Conservation (phyloP, 2,329 filamentous ascomycete genomes). For the Simplicillium sp. region DNA sequence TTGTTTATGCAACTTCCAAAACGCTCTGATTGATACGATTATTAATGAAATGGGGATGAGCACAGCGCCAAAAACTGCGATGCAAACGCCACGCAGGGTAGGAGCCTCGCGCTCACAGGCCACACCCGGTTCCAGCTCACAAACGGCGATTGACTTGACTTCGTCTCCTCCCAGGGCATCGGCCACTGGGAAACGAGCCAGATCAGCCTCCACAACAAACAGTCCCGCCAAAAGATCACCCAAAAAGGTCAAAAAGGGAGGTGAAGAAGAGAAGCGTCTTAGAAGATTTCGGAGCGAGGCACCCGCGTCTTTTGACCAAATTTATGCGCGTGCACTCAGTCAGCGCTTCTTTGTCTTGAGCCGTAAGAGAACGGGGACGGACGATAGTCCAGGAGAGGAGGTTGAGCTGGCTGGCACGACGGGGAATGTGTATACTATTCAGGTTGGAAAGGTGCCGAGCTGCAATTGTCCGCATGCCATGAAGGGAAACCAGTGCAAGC, state of each 20-base stretch:
- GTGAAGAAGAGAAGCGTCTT: slow-evolving; percentile 23
- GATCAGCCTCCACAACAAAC: background rate
- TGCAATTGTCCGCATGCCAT: slow-evolving; percentile 48
- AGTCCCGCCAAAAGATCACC: background rate
- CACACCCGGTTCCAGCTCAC: no score
- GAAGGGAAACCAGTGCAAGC: slow-evolving; percentile 54
- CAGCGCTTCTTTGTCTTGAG: slow-evolving; percentile 38
- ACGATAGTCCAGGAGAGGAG: slow-evolving; percentile 35
- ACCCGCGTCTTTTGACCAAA: slow-evolving; percentile 22
- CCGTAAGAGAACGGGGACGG: slow-evolving; percentile 23
- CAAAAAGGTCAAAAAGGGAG: background rate
- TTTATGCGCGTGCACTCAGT: slow-evolving; percentile 28
- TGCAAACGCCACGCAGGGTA: no score
- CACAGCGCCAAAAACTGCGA: no score
- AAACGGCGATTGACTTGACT: no score
- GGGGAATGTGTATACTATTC: slow-evolving; percentile 54
- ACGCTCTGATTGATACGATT: no score
- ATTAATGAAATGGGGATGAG: no score
- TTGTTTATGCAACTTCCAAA: no score
- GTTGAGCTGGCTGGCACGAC: slow-evolving; percentile 54
- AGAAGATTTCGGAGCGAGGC: slow-evolving; percentile 22
- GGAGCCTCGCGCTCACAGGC: no score
- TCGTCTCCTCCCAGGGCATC: no score
- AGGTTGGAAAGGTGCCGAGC: slow-evolving; percentile 36
- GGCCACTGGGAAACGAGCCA: background rate